Percentiles rank a stretch among this genome's conserved stretches.
Conservation (phyloP, 768 basidiomycete genomes). For the Trametes sanguinea region DNA sequence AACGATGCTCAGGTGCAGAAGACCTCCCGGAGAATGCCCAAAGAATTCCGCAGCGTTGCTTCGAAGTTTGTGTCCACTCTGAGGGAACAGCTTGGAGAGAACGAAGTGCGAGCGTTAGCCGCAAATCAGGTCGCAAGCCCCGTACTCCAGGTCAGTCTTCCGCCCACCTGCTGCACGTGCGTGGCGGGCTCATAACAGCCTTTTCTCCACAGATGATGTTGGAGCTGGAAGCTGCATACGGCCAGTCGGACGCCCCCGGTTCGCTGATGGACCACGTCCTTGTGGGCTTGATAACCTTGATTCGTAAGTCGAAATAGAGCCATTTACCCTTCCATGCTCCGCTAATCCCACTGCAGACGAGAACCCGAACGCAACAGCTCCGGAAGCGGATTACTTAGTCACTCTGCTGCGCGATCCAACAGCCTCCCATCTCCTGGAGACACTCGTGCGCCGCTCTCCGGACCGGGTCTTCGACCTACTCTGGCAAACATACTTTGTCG, state of each 20-base stretch:
- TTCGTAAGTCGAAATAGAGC: slow-evolving; percentile 45
- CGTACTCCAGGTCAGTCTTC: slow-evolving; percentile 58
- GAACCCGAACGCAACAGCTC: slow-evolving; percentile 33
- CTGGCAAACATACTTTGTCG: slow-evolving; percentile 79
- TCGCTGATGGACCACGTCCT: slow-evolving; percentile 84
- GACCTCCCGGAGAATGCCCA: slow-evolving; percentile 27
- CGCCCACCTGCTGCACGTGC: neutral
- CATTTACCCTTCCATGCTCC: neutral
- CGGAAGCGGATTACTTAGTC: slow-evolving; percentile 76
- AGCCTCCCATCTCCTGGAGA: slow-evolving; percentile 89
- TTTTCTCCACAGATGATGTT: slow-evolving; percentile 61
- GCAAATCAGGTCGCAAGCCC: slow-evolving; percentile 79
- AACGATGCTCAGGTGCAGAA: slow-evolving; percentile 35
- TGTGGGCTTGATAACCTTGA: slow-evolving; percentile 69
- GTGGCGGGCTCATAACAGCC: neutral
- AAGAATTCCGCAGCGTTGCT: slow-evolving; percentile 49
- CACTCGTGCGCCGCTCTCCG: slow-evolving; percentile 66
- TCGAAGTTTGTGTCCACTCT: slow-evolving; percentile 52
- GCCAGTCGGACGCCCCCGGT: slow-evolving; percentile 54
- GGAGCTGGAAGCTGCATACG: slow-evolving; percentile 76
- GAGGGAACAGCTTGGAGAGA: slow-evolving; percentile 55
- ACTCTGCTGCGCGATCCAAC: slow-evolving; percentile 84
- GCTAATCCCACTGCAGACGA: slow-evolving; percentile 36
- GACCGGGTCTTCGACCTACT: slow-evolving; percentile 58
- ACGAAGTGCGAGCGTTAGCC: slow-evolving; percentile 78